phyloP scores from a whole-genome alignment of 2,329 filamentous ascomycete species.

The Fusarium anguioides region DNA sequence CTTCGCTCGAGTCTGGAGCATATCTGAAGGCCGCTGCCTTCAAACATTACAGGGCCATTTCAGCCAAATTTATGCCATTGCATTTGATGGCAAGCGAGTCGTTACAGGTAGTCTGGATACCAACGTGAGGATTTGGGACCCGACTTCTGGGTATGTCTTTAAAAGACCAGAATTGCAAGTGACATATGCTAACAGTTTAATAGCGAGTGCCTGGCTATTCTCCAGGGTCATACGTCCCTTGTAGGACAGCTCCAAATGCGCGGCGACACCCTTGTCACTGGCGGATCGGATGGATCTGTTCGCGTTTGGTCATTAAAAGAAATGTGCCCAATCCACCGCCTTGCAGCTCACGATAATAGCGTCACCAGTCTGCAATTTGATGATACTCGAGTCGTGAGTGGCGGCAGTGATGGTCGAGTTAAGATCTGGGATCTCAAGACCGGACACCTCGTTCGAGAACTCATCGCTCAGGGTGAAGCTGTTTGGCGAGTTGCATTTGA shows the following conservation, averaged over 20 bases:
- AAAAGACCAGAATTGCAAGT: background rate
- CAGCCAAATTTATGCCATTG: slow-evolving; percentile 98
- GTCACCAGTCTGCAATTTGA: slow-evolving; percentile 98
- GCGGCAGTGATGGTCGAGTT: slow-evolving; percentile 95
- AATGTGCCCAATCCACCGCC: slow-evolving; percentile 90
- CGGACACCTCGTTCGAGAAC: slow-evolving; percentile 87
- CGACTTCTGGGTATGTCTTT: slow-evolving; percentile 76
- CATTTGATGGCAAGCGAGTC: slow-evolving; percentile 92
- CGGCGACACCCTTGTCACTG: slow-evolving; percentile 92
- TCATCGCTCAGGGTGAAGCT: slow-evolving; percentile 90
- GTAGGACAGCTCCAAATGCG: slow-evolving; percentile 97
- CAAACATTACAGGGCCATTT: slow-evolving; percentile 94
- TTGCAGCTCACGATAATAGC: slow-evolving; percentile 97
- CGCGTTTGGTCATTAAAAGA: slow-evolving; percentile 94
- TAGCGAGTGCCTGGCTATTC: slow-evolving; percentile 84
- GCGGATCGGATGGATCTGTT: slow-evolving; percentile 95
- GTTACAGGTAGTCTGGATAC: slow-evolving; percentile 97
- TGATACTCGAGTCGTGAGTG: slow-evolving; percentile 92
- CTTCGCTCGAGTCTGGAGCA: slow-evolving; percentile 96
- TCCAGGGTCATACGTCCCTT: slow-evolving; percentile 96
- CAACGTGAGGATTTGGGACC: slow-evolving; percentile 97
- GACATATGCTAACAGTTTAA: slow-evolving; percentile 47
- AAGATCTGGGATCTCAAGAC: slow-evolving; percentile 98
- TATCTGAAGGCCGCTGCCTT: slow-evolving; percentile 92
- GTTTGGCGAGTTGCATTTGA: slow-evolving; percentile 99